phyloP scores from a whole-genome alignment of 495 filamentous ascomycete species.

The Usnea hakonensis region DNA sequence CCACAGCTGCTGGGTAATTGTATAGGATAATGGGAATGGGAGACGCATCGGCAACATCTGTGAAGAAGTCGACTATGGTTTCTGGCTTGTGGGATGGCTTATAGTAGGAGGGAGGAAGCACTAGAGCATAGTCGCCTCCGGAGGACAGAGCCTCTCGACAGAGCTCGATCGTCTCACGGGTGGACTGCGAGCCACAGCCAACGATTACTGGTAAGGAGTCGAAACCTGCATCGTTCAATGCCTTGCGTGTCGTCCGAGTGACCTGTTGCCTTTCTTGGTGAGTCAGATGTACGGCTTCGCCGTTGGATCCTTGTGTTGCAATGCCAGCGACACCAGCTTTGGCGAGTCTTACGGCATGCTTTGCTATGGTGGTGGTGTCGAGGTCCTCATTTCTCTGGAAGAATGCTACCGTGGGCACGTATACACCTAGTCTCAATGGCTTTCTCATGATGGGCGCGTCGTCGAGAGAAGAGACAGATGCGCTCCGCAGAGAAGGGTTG shows the following conservation, averaged over 20 bases:
- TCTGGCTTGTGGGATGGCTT: slow-evolving; percentile 50
- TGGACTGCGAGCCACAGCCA: slow-evolving; percentile 75
- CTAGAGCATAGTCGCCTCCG: slow-evolving; percentile 76
- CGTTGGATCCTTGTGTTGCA: slow-evolving; percentile 83
- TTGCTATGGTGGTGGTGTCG: slow-evolving; percentile 59
- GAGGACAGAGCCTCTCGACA: slow-evolving; percentile 66
- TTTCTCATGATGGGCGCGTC: slow-evolving; percentile 25
- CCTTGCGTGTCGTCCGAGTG: slow-evolving; percentile 65
- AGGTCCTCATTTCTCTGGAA: slow-evolving; percentile 53
- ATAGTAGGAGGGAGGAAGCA: slow-evolving; percentile 86
- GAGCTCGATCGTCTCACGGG: slow-evolving; percentile 75
- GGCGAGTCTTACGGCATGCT: slow-evolving; percentile 78
- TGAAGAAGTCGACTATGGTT: slow-evolving; percentile 65
- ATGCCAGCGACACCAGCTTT: slow-evolving; percentile 71
- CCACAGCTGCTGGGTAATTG: slow-evolving; percentile 80
- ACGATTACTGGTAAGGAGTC: slow-evolving; percentile 69
- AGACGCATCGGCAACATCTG: slow-evolving; percentile 66
- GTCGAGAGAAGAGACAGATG: slow-evolving; percentile 24
- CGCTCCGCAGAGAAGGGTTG: slow-evolving; percentile 22
- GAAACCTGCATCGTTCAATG: slow-evolving; percentile 63
- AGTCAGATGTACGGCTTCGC: slow-evolving; percentile 76
- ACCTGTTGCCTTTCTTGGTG: slow-evolving; percentile 61
- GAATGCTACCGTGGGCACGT: slow-evolving; percentile 65
- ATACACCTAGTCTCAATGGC: slow-evolving; percentile 46
- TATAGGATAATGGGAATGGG: slow-evolving; percentile 88